These are phyloP conservation scores for Friedmanniomyces endolithicus DNA, from an alignment of 495 filamentous ascomycete genomes.

Conservation along the genomic window DNA sequence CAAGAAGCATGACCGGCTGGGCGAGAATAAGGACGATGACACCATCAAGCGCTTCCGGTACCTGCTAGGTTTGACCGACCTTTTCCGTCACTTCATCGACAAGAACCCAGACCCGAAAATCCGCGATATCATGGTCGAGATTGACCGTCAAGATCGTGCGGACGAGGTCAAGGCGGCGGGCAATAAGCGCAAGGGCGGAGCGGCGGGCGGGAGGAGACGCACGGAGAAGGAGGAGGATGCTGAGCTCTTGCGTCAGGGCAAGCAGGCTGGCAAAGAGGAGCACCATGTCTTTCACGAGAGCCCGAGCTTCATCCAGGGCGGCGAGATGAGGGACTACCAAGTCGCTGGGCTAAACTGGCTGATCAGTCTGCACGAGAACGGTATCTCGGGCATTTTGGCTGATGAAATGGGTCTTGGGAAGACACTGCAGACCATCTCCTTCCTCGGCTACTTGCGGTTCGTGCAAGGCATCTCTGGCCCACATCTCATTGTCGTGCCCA, in stretches of 20 bases:
- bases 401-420: conserved; percentile 98
- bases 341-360: conserved; percentile 92
- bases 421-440: conserved; percentile 81
- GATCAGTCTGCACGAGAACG: conserved; percentile 96
- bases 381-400: conserved; percentile 92
- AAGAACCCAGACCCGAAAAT: conserved; percentile 87
- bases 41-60: conserved; percentile 91
- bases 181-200: conserved; percentile 66
- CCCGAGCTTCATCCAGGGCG: conserved; percentile 72
- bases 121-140: conserved; percentile 81
- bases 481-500: conserved; percentile 89
- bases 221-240: conserved; percentile 98
- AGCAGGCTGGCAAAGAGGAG: conserved; percentile 67
- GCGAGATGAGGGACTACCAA: conserved; percentile 90
- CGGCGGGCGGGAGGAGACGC: conserved; percentile 65
- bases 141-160: conserved; percentile 81
- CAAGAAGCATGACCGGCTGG: conserved; percentile 82
- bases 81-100: conserved; percentile 99
- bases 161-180: conserved; percentile 56
- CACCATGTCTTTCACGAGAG: conserved; percentile 80
- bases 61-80: conserved; percentile 85
- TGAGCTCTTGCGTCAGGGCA: conserved; percentile 84
- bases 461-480: conserved; percentile 78
- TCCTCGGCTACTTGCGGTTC: conserved; percentile 87
- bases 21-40: conserved; percentile 94